Evolutionary conservation across 2,329 filamentous ascomycete genomes (phyloP).

Genomic region (Aspergillus glaucus): DNA sequence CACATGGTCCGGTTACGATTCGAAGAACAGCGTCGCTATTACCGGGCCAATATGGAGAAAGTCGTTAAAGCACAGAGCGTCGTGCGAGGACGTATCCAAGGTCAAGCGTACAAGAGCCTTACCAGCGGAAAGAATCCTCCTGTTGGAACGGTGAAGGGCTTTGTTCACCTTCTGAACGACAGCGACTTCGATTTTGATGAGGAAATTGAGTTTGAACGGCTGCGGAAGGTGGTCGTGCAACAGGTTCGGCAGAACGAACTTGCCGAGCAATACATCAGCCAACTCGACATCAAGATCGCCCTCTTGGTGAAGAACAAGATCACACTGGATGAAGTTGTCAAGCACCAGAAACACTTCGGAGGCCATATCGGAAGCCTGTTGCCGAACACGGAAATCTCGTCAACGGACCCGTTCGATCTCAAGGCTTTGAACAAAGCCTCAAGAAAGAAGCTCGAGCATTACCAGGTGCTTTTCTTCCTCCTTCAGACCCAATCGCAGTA

Average conservation of each 20-base stretch:
- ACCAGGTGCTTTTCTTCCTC: slow-evolving; percentile 96
- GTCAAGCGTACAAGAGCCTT: slow-evolving; percentile 94
- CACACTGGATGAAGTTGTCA: slow-evolving; percentile 92
- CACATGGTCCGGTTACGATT: slow-evolving; percentile 69
- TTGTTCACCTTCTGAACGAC: slow-evolving; percentile 94
- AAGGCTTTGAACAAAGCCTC: slow-evolving; percentile 98
- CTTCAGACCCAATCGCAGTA: slow-evolving; percentile 96
- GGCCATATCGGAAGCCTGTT: slow-evolving; percentile 79
- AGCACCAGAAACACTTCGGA: slow-evolving; percentile 93
- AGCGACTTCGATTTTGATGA: slow-evolving; percentile 99
- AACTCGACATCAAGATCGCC: slow-evolving; percentile 98
- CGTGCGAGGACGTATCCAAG: slow-evolving; percentile 87
- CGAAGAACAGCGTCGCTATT: slow-evolving; percentile 78
- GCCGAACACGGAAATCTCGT: slow-evolving; percentile 80
- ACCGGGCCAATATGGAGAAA: slow-evolving; percentile 96
- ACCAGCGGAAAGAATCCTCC: slow-evolving; percentile 95
- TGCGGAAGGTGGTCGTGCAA: slow-evolving; percentile 93
- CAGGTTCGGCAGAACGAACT: slow-evolving; percentile 96
- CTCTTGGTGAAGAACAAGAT: slow-evolving; percentile 99
- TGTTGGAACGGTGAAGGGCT: slow-evolving; percentile 94
- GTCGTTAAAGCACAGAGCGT: slow-evolving; percentile 99
- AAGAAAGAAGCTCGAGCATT: slow-evolving; percentile 87
- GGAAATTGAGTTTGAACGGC: slow-evolving; percentile 90
- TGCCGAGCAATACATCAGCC: slow-evolving; percentile 95
- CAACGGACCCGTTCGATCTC: slow-evolving; percentile 87